A percentile compares a stretch with the other conserved stretches of the same genome.
phyloP scores from a whole-genome alignment of 495 filamentous ascomycete species.

The Podospora tetraspora region DNA sequence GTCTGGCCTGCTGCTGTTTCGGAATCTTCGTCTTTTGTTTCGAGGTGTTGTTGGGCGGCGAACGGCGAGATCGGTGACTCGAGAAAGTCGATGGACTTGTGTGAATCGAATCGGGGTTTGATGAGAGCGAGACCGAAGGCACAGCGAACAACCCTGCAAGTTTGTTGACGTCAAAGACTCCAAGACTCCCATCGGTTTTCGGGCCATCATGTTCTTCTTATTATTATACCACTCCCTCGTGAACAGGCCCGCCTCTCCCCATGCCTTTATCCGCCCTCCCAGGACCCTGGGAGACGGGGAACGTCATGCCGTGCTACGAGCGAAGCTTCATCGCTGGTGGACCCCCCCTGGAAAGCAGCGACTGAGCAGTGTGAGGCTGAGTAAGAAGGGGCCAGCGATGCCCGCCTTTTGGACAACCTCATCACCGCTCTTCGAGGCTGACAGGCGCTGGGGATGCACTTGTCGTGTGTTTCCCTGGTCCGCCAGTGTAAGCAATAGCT shows the following conservation, averaged over 20 bases:
- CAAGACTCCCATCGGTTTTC: not conserved
- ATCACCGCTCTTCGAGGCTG: not conserved
- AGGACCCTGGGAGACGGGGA: not conserved
- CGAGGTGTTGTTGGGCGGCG: not conserved
- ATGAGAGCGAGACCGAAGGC: not conserved
- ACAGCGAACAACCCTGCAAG: not conserved
- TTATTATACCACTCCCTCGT: not conserved
- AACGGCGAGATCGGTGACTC: not conserved
- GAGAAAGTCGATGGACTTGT: not conserved
- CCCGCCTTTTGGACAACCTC: not conserved
- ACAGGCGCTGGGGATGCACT: not conserved
- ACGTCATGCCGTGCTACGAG: not conserved
- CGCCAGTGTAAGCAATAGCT: not conserved
- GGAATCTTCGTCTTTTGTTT: not conserved
- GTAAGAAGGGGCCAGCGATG: slow-evolving; percentile 2
- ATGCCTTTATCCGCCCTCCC: not conserved
- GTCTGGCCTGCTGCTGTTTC: not conserved
- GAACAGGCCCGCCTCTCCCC: not conserved
- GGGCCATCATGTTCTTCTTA: not conserved
- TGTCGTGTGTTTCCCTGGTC: not conserved
- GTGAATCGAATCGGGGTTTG: not conserved
- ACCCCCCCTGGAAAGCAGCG: not conserved
- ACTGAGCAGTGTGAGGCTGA: slow-evolving; percentile 2
- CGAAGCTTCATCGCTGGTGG: not conserved
- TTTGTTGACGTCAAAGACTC: not conserved